phyloP scores from a whole-genome alignment of 305 asterid species.

The Salvia sclarea region DNA sequence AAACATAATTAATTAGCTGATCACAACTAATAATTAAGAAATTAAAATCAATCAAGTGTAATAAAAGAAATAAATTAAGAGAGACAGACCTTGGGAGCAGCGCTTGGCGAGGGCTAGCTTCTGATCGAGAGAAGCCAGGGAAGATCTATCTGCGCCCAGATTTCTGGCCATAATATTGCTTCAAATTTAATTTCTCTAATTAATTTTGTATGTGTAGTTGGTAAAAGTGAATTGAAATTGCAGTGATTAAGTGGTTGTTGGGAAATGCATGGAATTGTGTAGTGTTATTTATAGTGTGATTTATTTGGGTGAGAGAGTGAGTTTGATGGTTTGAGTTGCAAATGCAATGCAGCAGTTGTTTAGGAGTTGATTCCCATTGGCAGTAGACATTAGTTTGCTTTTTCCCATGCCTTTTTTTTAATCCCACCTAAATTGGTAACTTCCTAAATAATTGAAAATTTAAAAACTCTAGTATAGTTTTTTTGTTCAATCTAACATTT shows the following conservation, averaged over 20 bases:
- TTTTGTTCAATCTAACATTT: too few relatives aligned
- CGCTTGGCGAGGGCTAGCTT: constrained; percentile 72
- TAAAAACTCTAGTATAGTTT: too few relatives aligned
- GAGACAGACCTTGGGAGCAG: constrained; percentile 57
- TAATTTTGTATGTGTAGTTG: neutral
- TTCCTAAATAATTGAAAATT: too few relatives aligned
- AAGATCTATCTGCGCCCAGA: constrained; percentile 39
- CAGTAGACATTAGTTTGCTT: neutral
- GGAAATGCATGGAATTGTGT: neutral
- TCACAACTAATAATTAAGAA: too few relatives aligned
- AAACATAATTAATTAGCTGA: too few relatives aligned
- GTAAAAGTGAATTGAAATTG: too few relatives aligned
- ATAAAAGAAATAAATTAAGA: too few relatives aligned
- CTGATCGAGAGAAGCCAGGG: constrained; percentile 59
- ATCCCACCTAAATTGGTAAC: too few relatives aligned
- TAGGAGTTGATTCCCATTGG: neutral
- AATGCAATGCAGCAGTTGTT: neutral
- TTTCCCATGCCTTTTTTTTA: neutral
- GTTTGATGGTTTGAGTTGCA: constrained; percentile 28
- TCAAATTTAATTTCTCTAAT: neutral
- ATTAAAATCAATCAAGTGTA: too few relatives aligned
- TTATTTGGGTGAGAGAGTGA: neutral
- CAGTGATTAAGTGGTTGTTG: neutral
- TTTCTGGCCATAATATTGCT: constrained; percentile 39
- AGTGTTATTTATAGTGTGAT: constrained; percentile 20